Conservation (phyloP, 371 early-diverging fungal genomes). For the Mucor velutinosus region DNA sequence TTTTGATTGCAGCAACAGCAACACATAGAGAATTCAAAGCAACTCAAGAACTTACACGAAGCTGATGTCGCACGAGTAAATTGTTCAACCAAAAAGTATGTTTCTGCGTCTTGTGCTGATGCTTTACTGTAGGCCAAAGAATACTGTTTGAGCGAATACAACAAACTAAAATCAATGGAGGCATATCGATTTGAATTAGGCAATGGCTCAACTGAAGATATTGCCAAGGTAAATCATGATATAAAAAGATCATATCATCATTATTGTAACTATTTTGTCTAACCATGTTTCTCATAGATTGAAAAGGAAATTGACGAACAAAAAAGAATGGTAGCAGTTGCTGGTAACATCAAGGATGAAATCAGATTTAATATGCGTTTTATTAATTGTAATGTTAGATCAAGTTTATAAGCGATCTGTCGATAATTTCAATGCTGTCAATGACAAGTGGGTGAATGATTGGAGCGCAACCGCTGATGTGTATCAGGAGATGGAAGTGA, state of each 20-base stretch:
- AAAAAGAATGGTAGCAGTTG: conserved; percentile 21
- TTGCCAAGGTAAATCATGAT: not conserved
- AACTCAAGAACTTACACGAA: conserved; percentile 42
- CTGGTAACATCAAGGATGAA: conserved; percentile 16
- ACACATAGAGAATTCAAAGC: conserved; percentile 46
- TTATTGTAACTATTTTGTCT: conserved; percentile 4
- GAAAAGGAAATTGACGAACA: conserved; percentile 39
- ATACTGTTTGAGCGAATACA: conserved; percentile 21
- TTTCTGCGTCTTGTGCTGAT: not conserved
- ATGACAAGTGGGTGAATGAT: conserved; percentile 35
- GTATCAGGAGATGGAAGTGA: conserved; percentile 49
- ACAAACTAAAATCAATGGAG: conserved; percentile 21
- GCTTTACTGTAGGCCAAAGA: conserved; percentile 24
- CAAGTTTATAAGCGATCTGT: conserved; percentile 43
- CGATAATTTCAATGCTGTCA: conserved; percentile 33
- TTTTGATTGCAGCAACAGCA: conserved; percentile 33
- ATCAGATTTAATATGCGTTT: not conserved
- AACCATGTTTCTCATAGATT: conserved; percentile 24
- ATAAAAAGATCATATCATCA: not conserved
- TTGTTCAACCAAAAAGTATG: conserved; percentile 3
- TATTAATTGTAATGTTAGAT: conserved; percentile 23
- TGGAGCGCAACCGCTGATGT: conserved; percentile 37
- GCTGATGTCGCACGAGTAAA: conserved; percentile 45
- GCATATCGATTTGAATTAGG: not conserved
- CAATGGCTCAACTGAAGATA: not conserved